Percentiles rank a stretch among this genome's conserved stretches.
Conservation (phyloP, 352 stramenopile species). For the Pythium aristosporum region DNA sequence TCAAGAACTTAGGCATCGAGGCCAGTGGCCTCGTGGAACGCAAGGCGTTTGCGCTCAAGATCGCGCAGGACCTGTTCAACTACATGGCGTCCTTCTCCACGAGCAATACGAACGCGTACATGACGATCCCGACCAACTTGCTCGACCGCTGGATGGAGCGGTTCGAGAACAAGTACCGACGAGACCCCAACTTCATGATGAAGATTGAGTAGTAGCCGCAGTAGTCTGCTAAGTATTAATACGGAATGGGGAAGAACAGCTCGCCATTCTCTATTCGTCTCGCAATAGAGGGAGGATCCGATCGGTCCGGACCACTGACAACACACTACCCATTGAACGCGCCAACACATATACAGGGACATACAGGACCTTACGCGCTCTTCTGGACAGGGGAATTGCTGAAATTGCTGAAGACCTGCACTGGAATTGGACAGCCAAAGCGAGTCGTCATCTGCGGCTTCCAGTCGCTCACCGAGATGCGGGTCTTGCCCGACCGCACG, state of each 20-base stretch:
- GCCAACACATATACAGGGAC: background rate
- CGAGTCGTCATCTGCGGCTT: constrained; percentile 22
- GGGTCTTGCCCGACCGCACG: constrained; percentile 7
- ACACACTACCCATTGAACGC: background rate
- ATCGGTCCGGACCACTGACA: background rate
- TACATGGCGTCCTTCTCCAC: constrained; percentile 78
- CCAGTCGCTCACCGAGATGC: constrained; percentile 26
- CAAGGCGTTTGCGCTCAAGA: constrained; percentile 78
- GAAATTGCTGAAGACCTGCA: background rate
- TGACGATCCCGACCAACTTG: constrained; percentile 80
- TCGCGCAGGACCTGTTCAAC: constrained; percentile 84
- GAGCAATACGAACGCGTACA: constrained; percentile 48
- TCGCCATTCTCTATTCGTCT: no score
- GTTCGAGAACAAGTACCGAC: constrained; percentile 75
- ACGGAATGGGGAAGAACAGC: no score
- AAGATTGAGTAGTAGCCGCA: constrained; percentile 47
- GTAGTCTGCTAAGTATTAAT: no score
- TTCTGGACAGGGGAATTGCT: constrained; percentile 14
- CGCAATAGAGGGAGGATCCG: no score
- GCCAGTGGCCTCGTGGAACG: constrained; percentile 37
- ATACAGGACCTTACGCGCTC: background rate
- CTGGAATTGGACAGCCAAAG: constrained; percentile 23
- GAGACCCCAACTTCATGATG: constrained; percentile 86
- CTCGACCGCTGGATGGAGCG: constrained; percentile 83
- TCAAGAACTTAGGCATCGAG: constrained; percentile 47